phyloP scores from a whole-genome alignment of 1,284 basidiomycete species.

The Phellopilus nigrolimitatus region DNA sequence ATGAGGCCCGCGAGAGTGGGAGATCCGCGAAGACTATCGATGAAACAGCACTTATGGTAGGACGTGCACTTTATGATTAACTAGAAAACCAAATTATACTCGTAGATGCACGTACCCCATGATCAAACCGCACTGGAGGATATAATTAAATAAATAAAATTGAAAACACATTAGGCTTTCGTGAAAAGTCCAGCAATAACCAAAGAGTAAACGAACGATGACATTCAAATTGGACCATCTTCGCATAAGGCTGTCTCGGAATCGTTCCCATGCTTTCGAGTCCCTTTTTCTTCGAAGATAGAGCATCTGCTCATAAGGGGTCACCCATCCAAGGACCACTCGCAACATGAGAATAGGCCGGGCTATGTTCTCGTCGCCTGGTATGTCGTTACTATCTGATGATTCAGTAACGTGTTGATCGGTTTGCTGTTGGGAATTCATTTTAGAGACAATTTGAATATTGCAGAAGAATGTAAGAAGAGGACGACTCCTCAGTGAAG shows the following conservation, averaged over 20 bases:
- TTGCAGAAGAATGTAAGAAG: no score
- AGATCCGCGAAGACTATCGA: constrained; percentile 15
- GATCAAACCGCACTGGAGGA: constrained; percentile 16
- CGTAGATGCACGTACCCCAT: constrained; percentile 9
- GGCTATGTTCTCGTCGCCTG: neutral
- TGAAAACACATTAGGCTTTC: neutral
- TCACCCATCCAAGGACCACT: constrained; percentile 14
- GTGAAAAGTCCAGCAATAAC: no score
- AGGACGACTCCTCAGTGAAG: no score
- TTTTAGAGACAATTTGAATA: no score
- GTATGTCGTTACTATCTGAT: neutral
- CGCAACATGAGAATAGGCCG: neutral
- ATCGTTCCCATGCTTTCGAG: constrained; percentile 11
- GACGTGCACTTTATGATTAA: no score
- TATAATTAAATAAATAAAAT: neutral
- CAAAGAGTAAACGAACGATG: constrained; percentile 14
- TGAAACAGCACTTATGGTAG: constrained; percentile 8
- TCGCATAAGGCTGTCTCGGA: constrained; percentile 13
- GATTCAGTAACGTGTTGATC: neutral
- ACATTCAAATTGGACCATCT: constrained; percentile 16
- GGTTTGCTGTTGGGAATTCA: neutral
- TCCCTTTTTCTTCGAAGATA: constrained; percentile 9
- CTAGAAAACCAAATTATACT: neutral
- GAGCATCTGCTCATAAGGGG: constrained; percentile 12
- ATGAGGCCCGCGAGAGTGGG: constrained; percentile 10